Base-by-base conservation (phyloP, 345 rosid species). In the Camelina hispida region DNA sequence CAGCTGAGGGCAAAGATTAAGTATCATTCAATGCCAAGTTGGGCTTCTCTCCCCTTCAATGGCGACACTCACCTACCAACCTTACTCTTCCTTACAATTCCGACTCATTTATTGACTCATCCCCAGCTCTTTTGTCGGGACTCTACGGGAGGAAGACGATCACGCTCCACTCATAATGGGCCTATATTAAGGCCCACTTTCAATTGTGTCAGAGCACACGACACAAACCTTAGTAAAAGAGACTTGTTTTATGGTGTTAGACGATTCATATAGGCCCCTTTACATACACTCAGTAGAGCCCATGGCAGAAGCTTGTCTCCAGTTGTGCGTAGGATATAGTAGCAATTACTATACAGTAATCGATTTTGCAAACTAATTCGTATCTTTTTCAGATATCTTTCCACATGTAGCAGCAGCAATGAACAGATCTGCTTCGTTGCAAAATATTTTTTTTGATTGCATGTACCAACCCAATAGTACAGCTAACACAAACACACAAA, bases 41-140 rank as follows among this genome's bases (percentile, higher is more conserved):
- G 46, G 78, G 44, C 7, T 67, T 0, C 61, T 66, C 32, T 59
- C 73, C 79, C 43, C 71, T 6, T 74, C 78, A 57, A 66, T 18
- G 42, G 71, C 9, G 66, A 65, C 72, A 40, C 15, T 43, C 10
- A 75, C 61, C 79, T 59, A 75, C 68, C 42, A 12, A 8, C 17
- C 2, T 17, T 46, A 56, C 37, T 57, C 62, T 32, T 35, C 46
- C 63, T 48, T 34, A 58, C 62, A 35, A 5, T 6, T 34, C 34
- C 44, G n/a, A 23, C 46, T 35, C 64, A 59, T 59, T 37, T 59
- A 59, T 59, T 59, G 64, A 37, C 47, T 37, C 6, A 59, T 59
- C 64, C 64, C 64, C 4, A 37, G 28, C 10, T 40, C 23, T 46
- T 48, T 59, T 35, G 63, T 35, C 64, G 9, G n/a, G n/a, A 59